Percentiles rank a stretch among this genome's conserved stretches.
Evolutionary conservation across 345 rosid genomes (phyloP).

Genomic region (Geranium brycei): DNA sequence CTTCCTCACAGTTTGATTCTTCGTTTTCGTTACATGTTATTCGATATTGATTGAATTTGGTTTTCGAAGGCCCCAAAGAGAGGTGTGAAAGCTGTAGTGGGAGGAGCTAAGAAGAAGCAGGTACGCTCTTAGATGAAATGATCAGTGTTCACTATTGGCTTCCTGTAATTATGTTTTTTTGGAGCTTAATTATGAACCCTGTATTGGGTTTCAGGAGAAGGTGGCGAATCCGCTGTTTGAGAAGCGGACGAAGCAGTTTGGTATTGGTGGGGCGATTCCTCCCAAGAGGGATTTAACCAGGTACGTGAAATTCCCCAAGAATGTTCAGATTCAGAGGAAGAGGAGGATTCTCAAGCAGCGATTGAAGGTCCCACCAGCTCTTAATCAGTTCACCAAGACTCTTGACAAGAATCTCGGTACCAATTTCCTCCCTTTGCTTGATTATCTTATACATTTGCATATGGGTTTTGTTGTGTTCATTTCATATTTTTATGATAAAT

Average conservation of each 20-base stretch:
- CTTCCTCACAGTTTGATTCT: not conserved
- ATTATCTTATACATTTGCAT: no score
- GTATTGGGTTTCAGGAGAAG: no score
- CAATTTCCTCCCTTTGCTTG: no score
- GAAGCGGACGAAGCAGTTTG: conserved; percentile 1
- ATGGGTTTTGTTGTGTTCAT: no score
- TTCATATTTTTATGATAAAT: no score
- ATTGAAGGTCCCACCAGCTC: conserved; percentile 6
- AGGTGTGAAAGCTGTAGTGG: not conserved
- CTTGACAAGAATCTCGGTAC: conserved; percentile 1
- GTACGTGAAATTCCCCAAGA: conserved; percentile 1
- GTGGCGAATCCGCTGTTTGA: conserved; percentile 2
- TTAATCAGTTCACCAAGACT: conserved; percentile 2
- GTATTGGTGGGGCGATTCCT: conserved; percentile 1
- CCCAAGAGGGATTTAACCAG: conserved; percentile 2
- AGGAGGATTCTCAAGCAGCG: conserved; percentile 3
- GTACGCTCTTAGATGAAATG: no score
- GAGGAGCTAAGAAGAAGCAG: no score
- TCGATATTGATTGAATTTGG: not conserved
- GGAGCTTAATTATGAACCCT: no score
- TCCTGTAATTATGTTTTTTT: no score
- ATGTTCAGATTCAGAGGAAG: conserved; percentile 4
- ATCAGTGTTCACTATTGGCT: no score
- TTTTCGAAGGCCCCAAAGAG: not conserved
- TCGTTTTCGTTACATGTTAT: not conserved